Percentiles rank a stretch among this genome's conserved stretches.
These are phyloP conservation scores for Rubia balearica DNA, from an alignment of 305 asterid species.

Conservation along the genomic window DNA sequence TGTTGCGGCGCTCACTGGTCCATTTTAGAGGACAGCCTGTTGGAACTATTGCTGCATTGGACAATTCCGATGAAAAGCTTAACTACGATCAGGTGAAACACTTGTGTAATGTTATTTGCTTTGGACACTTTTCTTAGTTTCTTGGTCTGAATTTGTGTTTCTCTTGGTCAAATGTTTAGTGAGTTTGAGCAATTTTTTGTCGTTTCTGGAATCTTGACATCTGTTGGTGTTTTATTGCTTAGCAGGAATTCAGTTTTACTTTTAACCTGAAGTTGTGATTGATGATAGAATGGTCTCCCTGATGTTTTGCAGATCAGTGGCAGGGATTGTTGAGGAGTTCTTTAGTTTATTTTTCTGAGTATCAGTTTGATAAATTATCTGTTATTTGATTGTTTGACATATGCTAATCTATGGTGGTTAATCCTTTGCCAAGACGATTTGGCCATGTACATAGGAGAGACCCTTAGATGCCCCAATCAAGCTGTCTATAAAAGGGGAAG, in stretches of 20 bases:
- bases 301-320: background rate
- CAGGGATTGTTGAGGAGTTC: background rate
- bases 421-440: background rate
- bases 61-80: constrained; percentile 67
- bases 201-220: background rate
- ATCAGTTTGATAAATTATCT: background rate
- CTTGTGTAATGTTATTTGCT: background rate
- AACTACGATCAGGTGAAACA: constrained; percentile 80
- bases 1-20: constrained; percentile 57
- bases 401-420: background rate
- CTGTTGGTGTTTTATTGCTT: background rate
- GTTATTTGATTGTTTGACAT: no score
- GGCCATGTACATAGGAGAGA: no score
- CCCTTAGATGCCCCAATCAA: no score
- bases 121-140: background rate
- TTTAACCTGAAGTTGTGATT: background rate
- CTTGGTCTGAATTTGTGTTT: background rate
- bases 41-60: constrained; percentile 83
- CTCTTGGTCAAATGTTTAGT: background rate
- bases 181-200: background rate
- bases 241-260: background rate
- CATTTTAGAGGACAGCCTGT: constrained; percentile 77
- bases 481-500: no score
- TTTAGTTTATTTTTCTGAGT: background rate
- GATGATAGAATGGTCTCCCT: background rate